Percentiles rank a stretch among this genome's conserved stretches.
Conservation (phyloP, 2,329 filamentous ascomycete genomes). For the Diaporthe velutina region DNA sequence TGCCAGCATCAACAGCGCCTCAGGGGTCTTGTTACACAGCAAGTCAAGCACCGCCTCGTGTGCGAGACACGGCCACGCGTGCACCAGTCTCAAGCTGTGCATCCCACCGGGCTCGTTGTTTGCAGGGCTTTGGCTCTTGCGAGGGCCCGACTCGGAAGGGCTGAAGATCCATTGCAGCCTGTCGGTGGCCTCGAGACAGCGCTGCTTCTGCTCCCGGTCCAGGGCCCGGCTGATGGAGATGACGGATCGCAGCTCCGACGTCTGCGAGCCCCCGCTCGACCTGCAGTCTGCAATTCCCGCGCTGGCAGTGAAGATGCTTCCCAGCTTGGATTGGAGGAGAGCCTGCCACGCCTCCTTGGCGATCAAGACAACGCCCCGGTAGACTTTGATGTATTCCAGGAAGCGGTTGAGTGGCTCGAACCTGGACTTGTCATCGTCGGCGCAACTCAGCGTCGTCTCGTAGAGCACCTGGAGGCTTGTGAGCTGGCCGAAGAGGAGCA, state of each 20-base stretch:
- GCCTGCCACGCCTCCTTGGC: slow-evolving; percentile 50
- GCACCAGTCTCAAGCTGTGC: slow-evolving; percentile 24
- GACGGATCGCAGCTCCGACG: slow-evolving; percentile 26
- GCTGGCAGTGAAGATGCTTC: slow-evolving; percentile 42
- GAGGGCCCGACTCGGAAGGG: neutral
- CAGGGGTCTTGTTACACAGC: slow-evolving; percentile 18
- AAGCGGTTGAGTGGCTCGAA: slow-evolving; percentile 57
- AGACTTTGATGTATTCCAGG: slow-evolving; percentile 56
- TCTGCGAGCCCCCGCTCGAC: slow-evolving; percentile 10
- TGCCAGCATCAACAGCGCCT: slow-evolving; percentile 31
- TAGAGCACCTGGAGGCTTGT: slow-evolving; percentile 62
- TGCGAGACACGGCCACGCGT: slow-evolving; percentile 25
- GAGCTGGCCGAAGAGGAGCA: slow-evolving; percentile 59
- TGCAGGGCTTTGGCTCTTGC: neutral
- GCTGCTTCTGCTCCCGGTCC: slow-evolving; percentile 31
- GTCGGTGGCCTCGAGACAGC: slow-evolving; percentile 27
- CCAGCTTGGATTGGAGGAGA: slow-evolving; percentile 52
- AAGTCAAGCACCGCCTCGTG: slow-evolving; percentile 25
- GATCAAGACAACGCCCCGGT: slow-evolving; percentile 57
- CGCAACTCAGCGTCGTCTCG: slow-evolving; percentile 54
- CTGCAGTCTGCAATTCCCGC: neutral
- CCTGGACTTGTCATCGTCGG: slow-evolving; percentile 47
- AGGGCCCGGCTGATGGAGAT: slow-evolving; percentile 24
- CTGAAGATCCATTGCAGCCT: slow-evolving; percentile 34
- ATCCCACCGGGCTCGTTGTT: neutral